phyloP scores from a whole-genome alignment of 139 green algal genomes.

The Tetraselmis striata region DNA sequence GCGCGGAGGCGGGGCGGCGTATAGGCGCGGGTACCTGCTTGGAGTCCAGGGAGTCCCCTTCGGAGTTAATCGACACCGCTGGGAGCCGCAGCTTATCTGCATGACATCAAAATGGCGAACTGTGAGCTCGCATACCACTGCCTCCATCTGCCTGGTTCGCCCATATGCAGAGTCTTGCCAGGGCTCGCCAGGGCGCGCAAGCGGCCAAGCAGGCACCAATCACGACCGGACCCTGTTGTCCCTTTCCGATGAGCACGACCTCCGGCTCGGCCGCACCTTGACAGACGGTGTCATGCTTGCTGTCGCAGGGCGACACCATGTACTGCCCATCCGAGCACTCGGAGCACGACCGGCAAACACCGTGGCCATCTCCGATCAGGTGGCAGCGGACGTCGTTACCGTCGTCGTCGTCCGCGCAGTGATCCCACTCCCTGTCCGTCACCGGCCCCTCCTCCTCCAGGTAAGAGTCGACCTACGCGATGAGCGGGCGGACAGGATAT shows the following conservation, averaged over 20 bases:
- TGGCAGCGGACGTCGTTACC: not conserved
- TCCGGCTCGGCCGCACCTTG: not conserved
- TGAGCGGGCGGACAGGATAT: too few species aligned
- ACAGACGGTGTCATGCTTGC: not conserved
- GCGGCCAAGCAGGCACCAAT: too few species aligned
- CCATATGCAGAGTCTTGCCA: too few species aligned
- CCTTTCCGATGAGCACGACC: too few species aligned
- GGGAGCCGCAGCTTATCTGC: not conserved
- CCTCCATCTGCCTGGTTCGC: too few species aligned
- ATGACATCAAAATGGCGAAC: not conserved
- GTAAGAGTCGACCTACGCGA: not conserved
- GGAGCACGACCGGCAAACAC: not conserved
- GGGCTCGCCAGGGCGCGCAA: too few species aligned
- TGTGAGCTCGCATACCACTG: too few species aligned
- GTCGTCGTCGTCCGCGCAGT: not conserved
- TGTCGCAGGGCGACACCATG: not conserved
- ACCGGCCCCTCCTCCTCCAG: not conserved
- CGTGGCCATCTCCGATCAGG: not conserved
- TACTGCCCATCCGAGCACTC: not conserved
- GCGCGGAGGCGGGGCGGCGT: too few species aligned
- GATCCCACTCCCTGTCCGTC: not conserved
- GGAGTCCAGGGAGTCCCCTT: not conserved
- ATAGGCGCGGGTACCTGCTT: not conserved
- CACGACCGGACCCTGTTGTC: too few species aligned
- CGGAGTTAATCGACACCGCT: not conserved